Conservation (phyloP, 345 rosid species). For the Bruguiera gymnorhiza region DNA sequence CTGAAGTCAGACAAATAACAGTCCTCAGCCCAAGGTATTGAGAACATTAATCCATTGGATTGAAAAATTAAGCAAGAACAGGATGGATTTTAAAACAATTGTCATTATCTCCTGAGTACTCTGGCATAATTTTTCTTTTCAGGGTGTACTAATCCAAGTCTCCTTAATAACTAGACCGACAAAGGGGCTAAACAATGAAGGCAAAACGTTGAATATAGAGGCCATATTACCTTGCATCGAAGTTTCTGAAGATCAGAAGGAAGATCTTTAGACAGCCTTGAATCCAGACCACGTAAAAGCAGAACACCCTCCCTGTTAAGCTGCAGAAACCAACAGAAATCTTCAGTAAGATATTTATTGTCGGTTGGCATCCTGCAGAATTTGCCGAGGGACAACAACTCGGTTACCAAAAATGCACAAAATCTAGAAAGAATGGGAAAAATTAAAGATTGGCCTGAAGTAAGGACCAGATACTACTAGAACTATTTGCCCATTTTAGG, state of each 20-base stretch:
- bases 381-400: slow-evolving; percentile 5
- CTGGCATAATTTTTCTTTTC: too few species aligned
- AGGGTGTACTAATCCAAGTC: too few species aligned
- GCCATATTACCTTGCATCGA: slow-evolving; percentile 69
- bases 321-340: slow-evolving; percentile 41
- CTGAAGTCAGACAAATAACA: slow-evolving; percentile 26
- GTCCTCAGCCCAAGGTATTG: too few species aligned
- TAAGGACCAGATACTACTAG: not conserved
- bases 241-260: slow-evolving; percentile 94
- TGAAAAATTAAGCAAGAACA: too few species aligned
- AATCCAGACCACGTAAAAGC: slow-evolving; percentile 85
- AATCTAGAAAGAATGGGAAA: slow-evolving; percentile 1
- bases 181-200: too few species aligned
- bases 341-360: slow-evolving; percentile 3
- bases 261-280: slow-evolving; percentile 89
- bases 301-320: slow-evolving; percentile 80
- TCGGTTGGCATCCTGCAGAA: slow-evolving; percentile 1
- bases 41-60: too few species aligned
- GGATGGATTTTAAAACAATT: too few species aligned
- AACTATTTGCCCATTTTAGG: not conserved
- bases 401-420: not conserved
- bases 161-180: too few species aligned
- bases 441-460: not conserved
- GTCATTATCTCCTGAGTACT: too few species aligned
- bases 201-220: not conserved